A percentile compares a stretch with the other conserved stretches of the same genome.
Conservation (phyloP, 164 flowering plant species). For the Magnolia changhungtana region DNA sequence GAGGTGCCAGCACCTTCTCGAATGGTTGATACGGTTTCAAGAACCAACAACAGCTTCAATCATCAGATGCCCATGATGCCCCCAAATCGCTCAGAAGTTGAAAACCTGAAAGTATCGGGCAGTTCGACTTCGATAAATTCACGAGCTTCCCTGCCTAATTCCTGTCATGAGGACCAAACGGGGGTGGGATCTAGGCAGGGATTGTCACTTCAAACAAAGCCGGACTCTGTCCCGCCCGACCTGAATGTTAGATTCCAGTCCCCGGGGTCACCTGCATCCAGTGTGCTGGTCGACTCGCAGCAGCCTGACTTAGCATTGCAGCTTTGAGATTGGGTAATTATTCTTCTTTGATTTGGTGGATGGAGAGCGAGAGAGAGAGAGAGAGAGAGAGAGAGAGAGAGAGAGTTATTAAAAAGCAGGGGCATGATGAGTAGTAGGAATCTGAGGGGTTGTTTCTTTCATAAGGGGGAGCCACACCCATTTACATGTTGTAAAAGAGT, state of each 20-base stretch:
- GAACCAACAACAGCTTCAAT: slow-evolving; percentile 20
- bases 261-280: slow-evolving; percentile 36
- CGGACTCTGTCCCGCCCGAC: slow-evolving; percentile 47
- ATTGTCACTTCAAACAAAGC: slow-evolving; percentile 24
- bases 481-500: slow-evolving; percentile 18
- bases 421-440: no score
- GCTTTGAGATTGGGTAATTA: slow-evolving; percentile 31
- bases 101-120: slow-evolving; percentile 14
- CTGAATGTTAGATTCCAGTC: slow-evolving; percentile 52
- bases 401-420: not conserved
- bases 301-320: slow-evolving; percentile 73
- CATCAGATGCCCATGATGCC: slow-evolving; percentile 13
- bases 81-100: slow-evolving; percentile 13
- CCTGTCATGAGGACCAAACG: slow-evolving; percentile 9
- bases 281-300: slow-evolving; percentile 34
- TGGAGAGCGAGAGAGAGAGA: slow-evolving; percentile 46
- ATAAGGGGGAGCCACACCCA: slow-evolving; percentile 7
- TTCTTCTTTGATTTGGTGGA: slow-evolving; percentile 27
- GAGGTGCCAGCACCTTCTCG: slow-evolving; percentile 23
- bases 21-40: slow-evolving; percentile 19
- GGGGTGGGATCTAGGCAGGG: slow-evolving; percentile 17
- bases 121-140: slow-evolving; percentile 18
- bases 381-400: slow-evolving; percentile 7
- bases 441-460: not conserved
- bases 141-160: slow-evolving; percentile 10